Percentiles rank a stretch among this genome's conserved stretches.
phyloP scores from a whole-genome alignment of 208 protist species.

The Acanthamoeba castellanii region DNA sequence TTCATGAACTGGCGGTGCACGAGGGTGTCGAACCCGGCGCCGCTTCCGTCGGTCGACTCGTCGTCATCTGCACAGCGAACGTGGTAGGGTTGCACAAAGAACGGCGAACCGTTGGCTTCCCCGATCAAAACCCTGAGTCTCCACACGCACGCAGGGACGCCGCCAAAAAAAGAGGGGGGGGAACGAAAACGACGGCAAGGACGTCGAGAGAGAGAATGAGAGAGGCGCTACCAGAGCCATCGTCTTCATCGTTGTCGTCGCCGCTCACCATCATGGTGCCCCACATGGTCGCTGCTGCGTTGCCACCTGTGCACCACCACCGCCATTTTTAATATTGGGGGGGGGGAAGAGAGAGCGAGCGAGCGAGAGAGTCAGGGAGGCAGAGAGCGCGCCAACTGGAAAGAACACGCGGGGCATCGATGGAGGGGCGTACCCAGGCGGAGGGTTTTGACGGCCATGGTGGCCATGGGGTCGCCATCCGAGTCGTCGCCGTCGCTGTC shows the following conservation, averaged over 20 bases:
- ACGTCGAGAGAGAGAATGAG: no score
- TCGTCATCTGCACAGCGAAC: background rate
- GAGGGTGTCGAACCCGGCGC: background rate
- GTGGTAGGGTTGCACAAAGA: slow-evolving; percentile 5
- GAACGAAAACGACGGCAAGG: no score
- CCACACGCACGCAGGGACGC: no score
- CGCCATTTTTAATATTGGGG: no score
- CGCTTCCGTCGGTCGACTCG: background rate
- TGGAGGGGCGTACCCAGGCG: background rate
- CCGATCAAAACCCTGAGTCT: background rate
- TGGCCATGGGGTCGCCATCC: background rate
- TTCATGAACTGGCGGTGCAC: background rate
- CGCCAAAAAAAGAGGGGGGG: background rate
- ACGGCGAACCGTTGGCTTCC: background rate
- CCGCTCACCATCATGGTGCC: background rate
- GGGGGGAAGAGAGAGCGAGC: no score
- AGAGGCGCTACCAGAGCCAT: background rate
- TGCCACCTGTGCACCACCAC: background rate
- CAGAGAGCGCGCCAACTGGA: no score
- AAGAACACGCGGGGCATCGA: no score
- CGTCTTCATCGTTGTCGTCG: background rate
- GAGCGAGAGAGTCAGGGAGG: no score
- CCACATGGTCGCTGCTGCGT: background rate
- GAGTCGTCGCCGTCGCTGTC: background rate
- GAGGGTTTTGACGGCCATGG: background rate